Conservation (phyloP, 2,329 filamentous ascomycete species). For the Epichloe typhina region DNA sequence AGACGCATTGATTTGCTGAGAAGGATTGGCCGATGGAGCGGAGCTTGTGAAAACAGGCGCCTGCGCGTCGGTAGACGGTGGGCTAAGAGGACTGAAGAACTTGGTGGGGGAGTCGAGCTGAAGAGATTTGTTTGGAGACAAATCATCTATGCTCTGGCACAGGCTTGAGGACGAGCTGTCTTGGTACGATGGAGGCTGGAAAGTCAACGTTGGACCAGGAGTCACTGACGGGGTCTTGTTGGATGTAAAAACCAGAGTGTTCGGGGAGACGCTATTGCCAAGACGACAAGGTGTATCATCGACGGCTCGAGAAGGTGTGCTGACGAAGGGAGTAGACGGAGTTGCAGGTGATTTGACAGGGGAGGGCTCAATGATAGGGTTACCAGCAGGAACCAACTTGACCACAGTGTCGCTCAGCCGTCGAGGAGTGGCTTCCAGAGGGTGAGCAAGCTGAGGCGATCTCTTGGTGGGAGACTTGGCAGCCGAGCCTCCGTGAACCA, state of each 20-base stretch:
- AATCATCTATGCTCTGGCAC: neutral
- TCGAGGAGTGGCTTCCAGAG: constrained; percentile 13
- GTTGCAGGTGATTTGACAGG: constrained; percentile 17
- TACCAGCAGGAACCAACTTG: constrained; percentile 15
- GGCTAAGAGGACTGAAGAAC: neutral
- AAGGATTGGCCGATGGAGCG: neutral
- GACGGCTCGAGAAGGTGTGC: constrained; percentile 1
- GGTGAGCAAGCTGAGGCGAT: constrained; percentile 13
- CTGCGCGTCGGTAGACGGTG: neutral
- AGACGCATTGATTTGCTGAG: neutral
- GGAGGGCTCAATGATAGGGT: constrained; percentile 14
- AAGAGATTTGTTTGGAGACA: neutral
- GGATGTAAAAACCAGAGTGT: neutral
- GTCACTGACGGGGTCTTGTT: neutral
- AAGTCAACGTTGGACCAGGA: neutral
- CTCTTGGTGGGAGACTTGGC: constrained; percentile 20
- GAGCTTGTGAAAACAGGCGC: neutral
- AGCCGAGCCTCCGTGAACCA: constrained; percentile 9
- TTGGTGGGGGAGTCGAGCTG: neutral
- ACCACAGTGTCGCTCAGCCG: constrained; percentile 18
- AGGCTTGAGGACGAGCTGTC: neutral
- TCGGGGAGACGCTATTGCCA: neutral
- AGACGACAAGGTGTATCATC: neutral
- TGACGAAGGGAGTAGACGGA: constrained; percentile 15
- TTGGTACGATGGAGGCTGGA: neutral